phyloP scores from a whole-genome alignment of 345 rosid species.

The Cardamine occulta region DNA sequence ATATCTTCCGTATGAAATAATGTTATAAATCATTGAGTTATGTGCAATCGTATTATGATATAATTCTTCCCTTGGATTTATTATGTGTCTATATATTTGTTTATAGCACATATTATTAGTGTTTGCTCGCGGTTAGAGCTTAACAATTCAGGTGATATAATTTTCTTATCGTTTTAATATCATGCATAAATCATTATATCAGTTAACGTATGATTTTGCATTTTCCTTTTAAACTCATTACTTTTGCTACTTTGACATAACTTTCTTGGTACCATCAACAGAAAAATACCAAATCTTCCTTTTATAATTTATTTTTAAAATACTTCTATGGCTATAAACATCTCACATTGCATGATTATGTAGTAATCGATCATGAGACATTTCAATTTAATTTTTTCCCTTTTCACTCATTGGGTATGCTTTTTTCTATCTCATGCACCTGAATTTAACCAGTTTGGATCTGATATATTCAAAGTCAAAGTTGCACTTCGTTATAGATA shows the following conservation, averaged over 20 bases:
- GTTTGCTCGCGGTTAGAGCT: not conserved
- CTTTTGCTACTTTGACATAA: not conserved
- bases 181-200: not conserved
- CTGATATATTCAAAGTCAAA: constrained; percentile 29
- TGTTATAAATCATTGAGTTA: not conserved
- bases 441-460: constrained; percentile 16
- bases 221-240: not conserved
- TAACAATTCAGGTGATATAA: not conserved
- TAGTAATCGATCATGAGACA: constrained; percentile 6
- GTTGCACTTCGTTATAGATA: constrained; percentile 21
- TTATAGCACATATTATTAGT: not conserved
- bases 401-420: constrained; percentile 5
- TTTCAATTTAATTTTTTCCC: not conserved
- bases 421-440: constrained; percentile 21
- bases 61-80: not conserved
- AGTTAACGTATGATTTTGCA: not conserved
- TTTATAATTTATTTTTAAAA: not conserved
- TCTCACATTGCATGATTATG: not conserved
- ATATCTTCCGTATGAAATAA: not conserved
- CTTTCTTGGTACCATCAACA: not conserved
- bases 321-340: not conserved
- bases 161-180: not conserved
- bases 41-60: not conserved
- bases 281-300: not conserved
- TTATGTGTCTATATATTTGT: not conserved